Evolutionary conservation across 163 green algal species (phyloP), one percentile per base, ranked within the genome.

Genomic region (Chlorella variabilis): DNA sequence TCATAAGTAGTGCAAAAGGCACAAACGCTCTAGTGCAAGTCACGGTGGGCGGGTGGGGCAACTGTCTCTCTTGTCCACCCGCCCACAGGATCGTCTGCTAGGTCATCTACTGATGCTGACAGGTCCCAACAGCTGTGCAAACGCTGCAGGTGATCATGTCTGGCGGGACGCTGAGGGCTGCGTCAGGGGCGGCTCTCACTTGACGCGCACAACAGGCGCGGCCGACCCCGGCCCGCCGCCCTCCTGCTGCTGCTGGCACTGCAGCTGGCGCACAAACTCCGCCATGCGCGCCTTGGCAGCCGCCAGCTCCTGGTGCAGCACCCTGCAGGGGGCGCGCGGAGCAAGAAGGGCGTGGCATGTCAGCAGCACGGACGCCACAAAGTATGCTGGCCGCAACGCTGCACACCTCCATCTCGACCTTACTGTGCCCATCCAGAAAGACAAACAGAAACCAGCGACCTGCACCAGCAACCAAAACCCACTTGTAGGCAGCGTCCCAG

Each of bases 241-340:
- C 38, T 8, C 39, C 18, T 41, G 62, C 74, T 71, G 74, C 58
- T 38, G 23, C 45, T 67, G 76, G 27, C 45, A 31, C 36, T 75
- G 76, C 36, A 83, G 49, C 33, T 31, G 59, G 36, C 31, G 41
- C 66, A 83, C 77, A 62, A 71, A 83, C 66, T 83, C 77, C 4
- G 45, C 66, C 79, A 88, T 84, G n/a, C 45, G 42, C 18, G 45
- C 41, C 80, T 86, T 88, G 63, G 41, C 41, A 2, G 69, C 68
- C 3, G 75, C 36, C 62, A 88, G 81, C 84, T 88, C 80, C 23
- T 71, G 63, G 54, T 88, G 80, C 33, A 88, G 80, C 34, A 83
- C 66, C 15, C 75, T 61, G 56, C 51, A 54, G 51, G 13, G 23
- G 54, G 54, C 15, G 20, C 54, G 23, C 39, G n/a, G 42, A 25